These are phyloP conservation scores for Solanum peruvianum DNA, from an alignment of 257 asterid species.

Conservation along the genomic window DNA sequence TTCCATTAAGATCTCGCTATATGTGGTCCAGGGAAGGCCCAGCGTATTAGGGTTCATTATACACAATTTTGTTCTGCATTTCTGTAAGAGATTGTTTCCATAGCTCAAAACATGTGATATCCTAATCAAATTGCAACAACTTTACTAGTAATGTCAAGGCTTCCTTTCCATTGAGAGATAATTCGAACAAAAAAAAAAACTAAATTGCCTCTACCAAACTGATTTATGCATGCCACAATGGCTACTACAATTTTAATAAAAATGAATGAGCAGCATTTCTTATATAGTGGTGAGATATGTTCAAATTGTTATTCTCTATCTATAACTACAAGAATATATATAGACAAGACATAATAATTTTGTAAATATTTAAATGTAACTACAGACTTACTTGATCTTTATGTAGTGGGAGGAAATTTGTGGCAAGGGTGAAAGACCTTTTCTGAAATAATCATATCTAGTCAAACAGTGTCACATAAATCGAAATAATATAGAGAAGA, in stretches of 20 bases:
- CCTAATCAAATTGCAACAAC: neutral
- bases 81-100: neutral
- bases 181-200: too few species aligned
- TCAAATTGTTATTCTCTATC: neutral
- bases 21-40: neutral
- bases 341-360: neutral
- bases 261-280: neutral
- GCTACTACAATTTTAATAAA: neutral
- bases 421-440: neutral
- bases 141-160: neutral
- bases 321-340: neutral
- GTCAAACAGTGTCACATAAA: neutral
- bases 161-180: neutral
- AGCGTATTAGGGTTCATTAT: neutral
- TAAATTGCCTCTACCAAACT: neutral
- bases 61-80: too few species aligned
- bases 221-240: neutral
- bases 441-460: neutral
- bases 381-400: slow-evolving; percentile 7
- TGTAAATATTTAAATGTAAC: neutral
- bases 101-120: neutral
- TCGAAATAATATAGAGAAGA: neutral
- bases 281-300: neutral
- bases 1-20: neutral
- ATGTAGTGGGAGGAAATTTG: neutral